A percentile compares a stretch with the other conserved stretches of the same genome.
Conservation (phyloP, 768 basidiomycete genomes). For the Gymnopilus dilepis region DNA sequence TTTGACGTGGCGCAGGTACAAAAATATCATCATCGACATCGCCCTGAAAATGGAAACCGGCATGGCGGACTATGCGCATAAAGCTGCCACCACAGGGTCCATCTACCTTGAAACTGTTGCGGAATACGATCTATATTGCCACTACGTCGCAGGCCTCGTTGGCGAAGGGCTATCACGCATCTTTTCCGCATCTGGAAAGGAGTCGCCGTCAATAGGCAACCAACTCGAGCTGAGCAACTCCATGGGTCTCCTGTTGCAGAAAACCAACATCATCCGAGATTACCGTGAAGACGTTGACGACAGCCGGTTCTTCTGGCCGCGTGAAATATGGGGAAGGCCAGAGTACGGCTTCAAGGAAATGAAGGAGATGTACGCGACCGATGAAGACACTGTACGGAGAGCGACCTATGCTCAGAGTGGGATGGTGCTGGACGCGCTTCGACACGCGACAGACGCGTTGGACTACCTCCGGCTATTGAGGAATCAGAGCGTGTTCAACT, state of each 20-base stretch:
- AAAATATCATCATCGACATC: constrained; percentile 82
- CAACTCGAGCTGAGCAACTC: constrained; percentile 91
- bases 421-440: constrained; percentile 87
- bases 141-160: constrained; percentile 97
- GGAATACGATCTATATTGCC: constrained; percentile 97
- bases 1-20: constrained; percentile 54
- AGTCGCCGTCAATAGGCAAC: constrained; percentile 69
- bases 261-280: constrained; percentile 98
- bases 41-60: constrained; percentile 87
- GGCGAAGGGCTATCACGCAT: constrained; percentile 93
- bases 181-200: constrained; percentile 86
- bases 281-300: constrained; percentile 90
- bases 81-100: constrained; percentile 71
- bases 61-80: constrained; percentile 95
- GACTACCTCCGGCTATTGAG: constrained; percentile 89
- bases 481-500: constrained; percentile 94
- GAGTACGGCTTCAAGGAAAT: constrained; percentile 61
- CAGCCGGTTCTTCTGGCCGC: constrained; percentile 91
- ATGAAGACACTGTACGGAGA: constrained; percentile 59
- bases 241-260: constrained; percentile 94
- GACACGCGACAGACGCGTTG: constrained; percentile 86
- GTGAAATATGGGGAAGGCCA: constrained; percentile 79
- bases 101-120: constrained; percentile 75
- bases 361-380: constrained; percentile 55
- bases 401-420: constrained; percentile 85